Conservation (phyloP, 306 rosid species). For the Acacia confusa region DNA sequence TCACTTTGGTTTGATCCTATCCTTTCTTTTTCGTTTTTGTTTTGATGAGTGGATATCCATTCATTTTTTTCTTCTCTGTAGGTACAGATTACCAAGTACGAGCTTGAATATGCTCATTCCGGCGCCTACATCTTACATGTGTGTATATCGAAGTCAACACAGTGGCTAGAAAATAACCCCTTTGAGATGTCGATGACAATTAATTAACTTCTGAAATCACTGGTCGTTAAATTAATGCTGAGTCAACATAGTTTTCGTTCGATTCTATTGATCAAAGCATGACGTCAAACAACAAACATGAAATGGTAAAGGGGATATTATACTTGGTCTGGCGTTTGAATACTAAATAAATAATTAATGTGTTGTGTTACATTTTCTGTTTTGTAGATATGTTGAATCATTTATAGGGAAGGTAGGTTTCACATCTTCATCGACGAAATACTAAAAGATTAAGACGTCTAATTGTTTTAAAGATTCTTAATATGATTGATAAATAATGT, state of each 20-base stretch:
- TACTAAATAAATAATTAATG: constrained; percentile 10
- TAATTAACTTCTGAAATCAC: background rate
- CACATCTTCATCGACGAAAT: background rate
- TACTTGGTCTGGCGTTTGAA: background rate
- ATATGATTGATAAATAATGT: constrained; percentile 37
- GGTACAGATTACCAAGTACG: background rate
- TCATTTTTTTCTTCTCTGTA: background rate
- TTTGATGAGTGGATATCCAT: background rate
- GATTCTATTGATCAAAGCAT: constrained; percentile 5
- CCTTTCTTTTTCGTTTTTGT: too few species aligned
- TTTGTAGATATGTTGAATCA: background rate
- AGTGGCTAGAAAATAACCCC: background rate
- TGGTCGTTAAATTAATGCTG: background rate
- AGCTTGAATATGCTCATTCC: background rate
- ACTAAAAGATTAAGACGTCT: background rate
- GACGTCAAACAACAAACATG: constrained; percentile 10
- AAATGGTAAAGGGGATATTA: constrained; percentile 2
- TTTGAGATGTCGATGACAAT: background rate
- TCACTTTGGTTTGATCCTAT: background rate
- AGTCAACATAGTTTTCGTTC: background rate
- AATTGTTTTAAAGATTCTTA: background rate
- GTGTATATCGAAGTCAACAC: background rate
- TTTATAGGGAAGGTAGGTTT: background rate
- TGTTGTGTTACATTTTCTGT: background rate
- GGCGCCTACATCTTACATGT: background rate